Conservation (phyloP, 73 alveolate species). For the Paraurostyla sp. region DNA sequence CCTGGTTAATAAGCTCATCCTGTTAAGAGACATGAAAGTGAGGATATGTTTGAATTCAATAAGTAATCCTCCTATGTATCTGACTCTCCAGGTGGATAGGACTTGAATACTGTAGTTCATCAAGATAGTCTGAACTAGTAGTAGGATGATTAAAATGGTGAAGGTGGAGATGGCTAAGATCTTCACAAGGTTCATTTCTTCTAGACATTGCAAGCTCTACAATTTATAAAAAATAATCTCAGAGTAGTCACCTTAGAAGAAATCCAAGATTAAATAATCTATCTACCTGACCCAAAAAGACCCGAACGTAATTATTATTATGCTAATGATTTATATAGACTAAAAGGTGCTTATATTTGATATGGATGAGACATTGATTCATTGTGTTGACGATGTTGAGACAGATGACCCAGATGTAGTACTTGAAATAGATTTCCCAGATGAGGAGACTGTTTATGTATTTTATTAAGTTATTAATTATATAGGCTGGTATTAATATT, state of each 20-base stretch:
- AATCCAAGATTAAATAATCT: slow-evolving; percentile 23
- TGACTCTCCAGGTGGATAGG: not conserved
- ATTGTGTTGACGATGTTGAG: slow-evolving; percentile 74
- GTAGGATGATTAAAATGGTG: slow-evolving; percentile 11
- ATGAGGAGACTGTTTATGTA: slow-evolving; percentile 48
- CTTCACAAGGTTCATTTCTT: slow-evolving; percentile 52
- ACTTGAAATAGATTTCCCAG: slow-evolving; percentile 58
- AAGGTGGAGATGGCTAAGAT: slow-evolving; percentile 21
- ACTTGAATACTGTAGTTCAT: slow-evolving; percentile 40
- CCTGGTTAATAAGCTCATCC: not conserved
- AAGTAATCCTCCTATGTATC: slow-evolving; percentile 6
- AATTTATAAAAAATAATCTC: slow-evolving; percentile 20
- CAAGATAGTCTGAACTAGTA: slow-evolving; percentile 42
- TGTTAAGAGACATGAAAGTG: not conserved
- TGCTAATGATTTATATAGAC: not conserved
- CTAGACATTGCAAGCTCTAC: slow-evolving; percentile 43
- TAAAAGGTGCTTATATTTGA: slow-evolving; percentile 66
- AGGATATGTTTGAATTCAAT: not conserved
- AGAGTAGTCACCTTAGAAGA: slow-evolving; percentile 28
- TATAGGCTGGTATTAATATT: slow-evolving; percentile 78
- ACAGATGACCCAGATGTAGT: slow-evolving; percentile 64
- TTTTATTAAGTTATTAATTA: not conserved
- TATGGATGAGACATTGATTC: slow-evolving; percentile 84
- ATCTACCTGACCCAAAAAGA: slow-evolving; percentile 51
- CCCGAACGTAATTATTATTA: slow-evolving; percentile 32